Evolutionary conservation across 768 basidiomycete species (phyloP), one percentile per base, ranked within the genome.

Genomic region (Phanerodontia chrysosporium): DNA sequence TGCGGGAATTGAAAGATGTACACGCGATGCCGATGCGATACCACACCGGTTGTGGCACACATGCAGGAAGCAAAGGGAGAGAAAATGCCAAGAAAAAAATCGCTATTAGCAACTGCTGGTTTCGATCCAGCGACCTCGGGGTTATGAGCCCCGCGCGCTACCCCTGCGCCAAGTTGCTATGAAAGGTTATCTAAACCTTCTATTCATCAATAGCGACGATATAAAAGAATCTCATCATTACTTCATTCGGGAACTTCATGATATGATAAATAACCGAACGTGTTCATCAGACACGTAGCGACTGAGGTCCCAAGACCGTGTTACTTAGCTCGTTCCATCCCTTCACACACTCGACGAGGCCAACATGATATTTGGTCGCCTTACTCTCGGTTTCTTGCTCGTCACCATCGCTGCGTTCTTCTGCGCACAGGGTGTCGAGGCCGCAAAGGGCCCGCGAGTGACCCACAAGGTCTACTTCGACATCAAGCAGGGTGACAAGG

Each of bases 381-480:
- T 86, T 51, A 82, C 84, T 18, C 71, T 90, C 59, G 80, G 80
- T 35, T 79, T 91, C 61, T 68, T 89, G 48, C 70, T 86, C 55
- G 75, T 89, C 45, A 80, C 87, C 27, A 54, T 91, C 57, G 83
- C 82, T 10, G 85, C 89, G 0, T 75, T 90, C 67, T 85, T 92
- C 75, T 88, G 84, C 66, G 82, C 80, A 3, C 83, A 85, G 69
- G 80, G 83, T 30, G 91, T 76, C 9, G 88, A 94, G 64, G 93
- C 93, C 13, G 82, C 84, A 30, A 95, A 92, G 67, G 87, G 89
- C 16, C 96, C 96, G 14, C 86, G 81, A 75, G 87, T 98, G 67
- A 97, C 96, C 48, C 78, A 90, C 82, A 93, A 89, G 75, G 88
- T 97, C 65, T 97, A 86, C 80, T 97, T 98, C 70, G 95, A 97